These are phyloP conservation scores for Avena sativa DNA, from an alignment of 176 grass and related monocot species.

Conservation along the genomic window DNA sequence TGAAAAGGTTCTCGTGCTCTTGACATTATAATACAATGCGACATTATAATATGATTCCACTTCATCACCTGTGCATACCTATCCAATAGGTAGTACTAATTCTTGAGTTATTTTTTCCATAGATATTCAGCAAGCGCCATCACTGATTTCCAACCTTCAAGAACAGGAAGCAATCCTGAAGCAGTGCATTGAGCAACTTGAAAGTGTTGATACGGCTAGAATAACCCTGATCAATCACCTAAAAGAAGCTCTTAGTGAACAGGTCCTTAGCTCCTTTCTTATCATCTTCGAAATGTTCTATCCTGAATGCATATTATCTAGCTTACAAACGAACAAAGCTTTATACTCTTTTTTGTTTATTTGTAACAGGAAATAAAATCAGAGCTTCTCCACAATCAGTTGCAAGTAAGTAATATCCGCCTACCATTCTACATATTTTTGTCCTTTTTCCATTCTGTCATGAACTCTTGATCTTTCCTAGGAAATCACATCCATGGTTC, in stretches of 20 bases:
- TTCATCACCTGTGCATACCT: neutral
- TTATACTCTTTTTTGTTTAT: conserved; percentile 32
- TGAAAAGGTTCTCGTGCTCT: neutral
- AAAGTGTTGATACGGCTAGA: conserved; percentile 55
- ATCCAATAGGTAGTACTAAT: conserved; percentile 11
- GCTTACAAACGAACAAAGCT: conserved; percentile 31
- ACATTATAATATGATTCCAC: conserved; percentile 5
- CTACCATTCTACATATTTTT: neutral
- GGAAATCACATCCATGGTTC: neutral
- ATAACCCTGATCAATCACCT: conserved; percentile 67
- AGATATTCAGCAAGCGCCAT: conserved; percentile 73
- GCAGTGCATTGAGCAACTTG: conserved; percentile 71
- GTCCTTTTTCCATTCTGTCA: conserved; percentile 9
- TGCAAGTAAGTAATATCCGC: conserved; percentile 74
- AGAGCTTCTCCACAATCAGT: conserved; percentile 53
- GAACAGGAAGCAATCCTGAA: conserved; percentile 69
- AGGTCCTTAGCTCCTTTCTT: conserved; percentile 57
- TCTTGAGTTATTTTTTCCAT: conserved; percentile 36
- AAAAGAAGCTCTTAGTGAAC: conserved; percentile 77
- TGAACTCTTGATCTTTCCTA: conserved; percentile 2
- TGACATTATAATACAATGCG: conserved; percentile 11
- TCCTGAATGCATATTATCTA: conserved; percentile 12
- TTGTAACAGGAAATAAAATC: conserved; percentile 70
- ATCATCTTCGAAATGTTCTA: conserved; percentile 29
- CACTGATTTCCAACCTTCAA: conserved; percentile 68